These are phyloP conservation scores for Chlorella sp. DNA, from an alignment of 139 green algal species.

Conservation along the genomic window DNA sequence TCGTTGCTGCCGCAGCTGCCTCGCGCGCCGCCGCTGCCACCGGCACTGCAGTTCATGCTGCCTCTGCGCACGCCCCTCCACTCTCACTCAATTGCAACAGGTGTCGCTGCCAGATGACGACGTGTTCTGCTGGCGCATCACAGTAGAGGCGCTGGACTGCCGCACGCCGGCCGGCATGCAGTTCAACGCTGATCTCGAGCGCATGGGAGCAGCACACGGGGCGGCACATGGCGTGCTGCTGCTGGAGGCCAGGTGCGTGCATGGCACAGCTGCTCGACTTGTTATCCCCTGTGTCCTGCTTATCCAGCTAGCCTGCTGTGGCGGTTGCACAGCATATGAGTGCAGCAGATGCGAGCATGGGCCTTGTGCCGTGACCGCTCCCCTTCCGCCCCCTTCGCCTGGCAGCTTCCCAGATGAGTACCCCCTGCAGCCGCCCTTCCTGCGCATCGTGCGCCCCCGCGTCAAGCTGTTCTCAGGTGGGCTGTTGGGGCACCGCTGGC, in stretches of 20 bases:
- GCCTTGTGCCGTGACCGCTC: too few relatives aligned
- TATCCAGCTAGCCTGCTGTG: too few relatives aligned
- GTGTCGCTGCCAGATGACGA: neutral
- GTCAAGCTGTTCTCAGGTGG: neutral
- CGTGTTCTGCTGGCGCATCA: neutral
- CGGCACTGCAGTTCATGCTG: neutral
- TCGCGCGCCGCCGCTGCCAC: neutral
- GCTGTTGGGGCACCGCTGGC: too few relatives aligned
- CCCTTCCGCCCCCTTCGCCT: neutral
- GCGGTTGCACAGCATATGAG: too few relatives aligned
- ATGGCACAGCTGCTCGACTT: too few relatives aligned
- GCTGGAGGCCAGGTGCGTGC: neutral
- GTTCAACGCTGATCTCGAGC: neutral
- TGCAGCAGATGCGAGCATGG: too few relatives aligned
- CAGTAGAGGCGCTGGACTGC: neutral
- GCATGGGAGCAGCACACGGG: neutral
- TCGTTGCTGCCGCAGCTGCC: neutral
- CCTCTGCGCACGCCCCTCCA: neutral
- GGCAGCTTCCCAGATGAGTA: neutral
- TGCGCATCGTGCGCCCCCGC: neutral
- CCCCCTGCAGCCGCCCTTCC: neutral
- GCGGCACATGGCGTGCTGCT: neutral
- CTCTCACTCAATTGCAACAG: neutral
- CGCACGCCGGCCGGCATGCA: neutral
- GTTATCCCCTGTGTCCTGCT: too few relatives aligned